Percentiles rank a stretch among this genome's conserved stretches.
Conservation (phyloP, 257 asterid genomes). For the Solanum lignicaule region DNA sequence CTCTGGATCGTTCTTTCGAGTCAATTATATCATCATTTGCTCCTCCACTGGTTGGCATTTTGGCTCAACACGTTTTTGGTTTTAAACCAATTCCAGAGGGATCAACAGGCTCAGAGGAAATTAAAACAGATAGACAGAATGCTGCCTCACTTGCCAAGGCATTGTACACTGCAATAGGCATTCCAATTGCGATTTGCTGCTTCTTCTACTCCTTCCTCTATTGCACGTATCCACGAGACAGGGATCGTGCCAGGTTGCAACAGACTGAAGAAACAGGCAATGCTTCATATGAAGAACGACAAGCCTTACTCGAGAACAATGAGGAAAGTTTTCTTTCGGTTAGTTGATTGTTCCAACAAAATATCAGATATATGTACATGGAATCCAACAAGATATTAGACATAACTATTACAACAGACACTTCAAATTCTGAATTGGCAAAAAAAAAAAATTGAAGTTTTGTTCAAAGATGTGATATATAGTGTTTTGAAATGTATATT, state of each 20-base stretch:
- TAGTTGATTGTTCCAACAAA: neutral
- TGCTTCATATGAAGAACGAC: slow-evolving; percentile 14
- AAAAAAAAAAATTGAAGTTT: neutral
- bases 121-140: slow-evolving; percentile 40
- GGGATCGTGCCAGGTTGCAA: slow-evolving; percentile 60
- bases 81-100: slow-evolving; percentile 42
- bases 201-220: slow-evolving; percentile 29
- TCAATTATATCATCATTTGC: slow-evolving; percentile 78
- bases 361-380: neutral
- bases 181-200: slow-evolving; percentile 65
- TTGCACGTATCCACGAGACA: slow-evolving; percentile 8
- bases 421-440: neutral
- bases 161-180: slow-evolving; percentile 77
- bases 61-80: slow-evolving; percentile 62
- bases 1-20: slow-evolving; percentile 28
- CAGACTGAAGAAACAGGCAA: slow-evolving; percentile 5
- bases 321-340: slow-evolving; percentile 35
- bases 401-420: neutral
- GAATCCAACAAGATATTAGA: neutral
- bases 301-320: slow-evolving; percentile 28
- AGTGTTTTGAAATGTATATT: neutral
- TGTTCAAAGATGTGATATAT: neutral
- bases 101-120: neutral
- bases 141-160: slow-evolving; percentile 88
- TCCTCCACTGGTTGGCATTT: slow-evolving; percentile 70